phyloP scores from a whole-genome alignment of 2,329 filamentous ascomycete genomes.

The Chaetomium sp. region DNA sequence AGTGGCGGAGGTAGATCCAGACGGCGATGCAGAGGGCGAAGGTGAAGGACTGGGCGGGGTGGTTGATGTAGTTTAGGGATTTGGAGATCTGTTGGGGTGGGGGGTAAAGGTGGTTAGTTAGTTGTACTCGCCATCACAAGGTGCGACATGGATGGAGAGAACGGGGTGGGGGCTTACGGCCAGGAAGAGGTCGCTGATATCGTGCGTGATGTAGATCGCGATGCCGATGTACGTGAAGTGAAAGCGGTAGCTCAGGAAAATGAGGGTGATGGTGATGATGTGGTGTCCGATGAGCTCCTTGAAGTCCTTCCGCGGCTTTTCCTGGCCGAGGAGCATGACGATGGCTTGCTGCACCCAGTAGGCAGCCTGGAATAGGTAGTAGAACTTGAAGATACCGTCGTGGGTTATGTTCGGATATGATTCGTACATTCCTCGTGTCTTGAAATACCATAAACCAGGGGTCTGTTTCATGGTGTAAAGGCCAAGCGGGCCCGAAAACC shows the following conservation, averaged over 20 bases:
- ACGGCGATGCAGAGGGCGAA: constrained; percentile 78
- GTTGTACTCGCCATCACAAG: too few species aligned
- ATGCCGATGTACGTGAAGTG: constrained; percentile 97
- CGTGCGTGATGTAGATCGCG: constrained; percentile 93
- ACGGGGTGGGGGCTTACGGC: constrained; percentile 61
- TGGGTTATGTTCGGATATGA: constrained; percentile 81
- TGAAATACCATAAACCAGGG: constrained; percentile 87
- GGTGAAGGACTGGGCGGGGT: constrained; percentile 75
- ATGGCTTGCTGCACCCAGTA: constrained; percentile 97
- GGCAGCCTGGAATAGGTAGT: constrained; percentile 90
- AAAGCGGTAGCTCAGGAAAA: constrained; percentile 86
- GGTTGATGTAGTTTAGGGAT: constrained; percentile 86
- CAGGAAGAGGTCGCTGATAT: constrained; percentile 93
- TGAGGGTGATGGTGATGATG: constrained; percentile 84
- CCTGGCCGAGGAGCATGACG: constrained; percentile 82
- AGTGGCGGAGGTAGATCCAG: constrained; percentile 91
- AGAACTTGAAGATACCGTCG: constrained; percentile 83
- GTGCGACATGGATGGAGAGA: background rate
- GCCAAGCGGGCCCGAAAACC: constrained; percentile 76
- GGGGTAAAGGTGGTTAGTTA: background rate
- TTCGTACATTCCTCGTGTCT: constrained; percentile 87
- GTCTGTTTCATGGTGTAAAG: constrained; percentile 88
- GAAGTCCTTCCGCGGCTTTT: constrained; percentile 93
- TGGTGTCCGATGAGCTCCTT: constrained; percentile 91
- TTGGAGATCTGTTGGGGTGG: constrained; percentile 77